Base-by-base conservation (phyloP, 768 basidiomycete genomes). In the Kwoniella pini region DNA sequence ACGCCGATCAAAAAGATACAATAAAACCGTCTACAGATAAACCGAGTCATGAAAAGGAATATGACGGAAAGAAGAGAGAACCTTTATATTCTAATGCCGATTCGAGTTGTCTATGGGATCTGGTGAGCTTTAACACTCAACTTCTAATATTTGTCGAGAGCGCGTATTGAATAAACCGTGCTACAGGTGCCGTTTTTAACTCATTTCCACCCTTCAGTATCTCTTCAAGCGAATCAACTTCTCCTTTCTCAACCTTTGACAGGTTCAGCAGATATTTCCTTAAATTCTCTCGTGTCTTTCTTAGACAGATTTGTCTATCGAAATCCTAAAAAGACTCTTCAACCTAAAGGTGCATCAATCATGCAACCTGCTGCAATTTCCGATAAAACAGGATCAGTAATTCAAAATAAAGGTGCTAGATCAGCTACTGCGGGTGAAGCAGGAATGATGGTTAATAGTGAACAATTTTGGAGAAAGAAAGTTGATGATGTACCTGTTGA, bases 241-340 rank as follows among this genome's bases (percentile, higher is more conserved):
- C 83, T 97, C 49, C 72, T 81, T 1, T 84, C 83, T 7, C 82
- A 87, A 48, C 87, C 88, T 0, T 80, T 97, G 11, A 90, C 91
- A 0, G 88, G 89, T 10, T 87, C 85, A 9, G 84, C 91, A 0
- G 94, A 98, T 72, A 87, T 99, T 48, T 87, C 90, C 10, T 86
- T 92, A 57, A 93, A 96, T 80, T 94, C 93, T 0, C 85, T 97
- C 22, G 87, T 90, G 0, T 90, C 93, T 70, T 97, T 99, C 85
- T 84, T 98, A 39, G 96, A 98, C 75, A 86, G 94, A 31, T 97
- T 98, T 80, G 90, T 97, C 42, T 97, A 91, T 82, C 91, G 93
- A 79, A 97, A 98, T 76, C 87, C 93, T 0, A 98, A 97, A 81
- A 81, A 82, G 64, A 87, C 88, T 69, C 64, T 79, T 1, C 82